Conservation (phyloP, 352 stramenopile species). For the Globisporangium mamillatum region DNA sequence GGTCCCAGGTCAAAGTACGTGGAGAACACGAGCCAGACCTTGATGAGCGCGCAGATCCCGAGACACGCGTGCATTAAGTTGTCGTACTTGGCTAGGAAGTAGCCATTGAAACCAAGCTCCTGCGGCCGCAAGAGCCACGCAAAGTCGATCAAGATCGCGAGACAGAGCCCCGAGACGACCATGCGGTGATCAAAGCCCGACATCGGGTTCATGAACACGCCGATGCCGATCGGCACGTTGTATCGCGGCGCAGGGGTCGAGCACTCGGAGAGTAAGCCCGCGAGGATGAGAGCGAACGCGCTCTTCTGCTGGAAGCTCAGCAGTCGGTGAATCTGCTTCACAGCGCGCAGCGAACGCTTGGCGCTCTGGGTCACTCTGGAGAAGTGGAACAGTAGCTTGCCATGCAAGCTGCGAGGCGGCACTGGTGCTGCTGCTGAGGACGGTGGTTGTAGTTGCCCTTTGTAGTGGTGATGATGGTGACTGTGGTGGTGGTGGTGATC, state of each 20-base stretch:
- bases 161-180: constrained; percentile 46
- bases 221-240: constrained; percentile 66
- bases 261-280: constrained; percentile 60
- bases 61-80: constrained; percentile 51
- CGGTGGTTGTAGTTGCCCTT: not conserved
- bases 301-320: constrained; percentile 54
- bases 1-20: constrained; percentile 54
- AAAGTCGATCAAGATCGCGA: constrained; percentile 51
- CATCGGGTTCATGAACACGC: constrained; percentile 37
- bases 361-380: not conserved
- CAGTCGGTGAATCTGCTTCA: constrained; percentile 28
- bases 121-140: constrained; percentile 67
- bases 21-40: constrained; percentile 67
- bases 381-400: constrained; percentile 27
- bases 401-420: constrained; percentile 23
- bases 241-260: constrained; percentile 61
- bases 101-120: constrained; percentile 62
- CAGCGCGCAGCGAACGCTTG: not conserved
- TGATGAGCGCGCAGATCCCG: constrained; percentile 48
- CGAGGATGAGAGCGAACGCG: constrained; percentile 50
- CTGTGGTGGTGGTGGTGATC: not conserved
- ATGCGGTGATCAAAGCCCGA: constrained; percentile 45
- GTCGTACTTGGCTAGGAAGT: constrained; percentile 37
- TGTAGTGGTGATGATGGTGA: not conserved
- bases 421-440: not conserved